Percentiles rank a stretch among this genome's conserved stretches.
phyloP scores from a whole-genome alignment of 2,329 filamentous ascomycete genomes.

The Chaetomium olivaceum region DNA sequence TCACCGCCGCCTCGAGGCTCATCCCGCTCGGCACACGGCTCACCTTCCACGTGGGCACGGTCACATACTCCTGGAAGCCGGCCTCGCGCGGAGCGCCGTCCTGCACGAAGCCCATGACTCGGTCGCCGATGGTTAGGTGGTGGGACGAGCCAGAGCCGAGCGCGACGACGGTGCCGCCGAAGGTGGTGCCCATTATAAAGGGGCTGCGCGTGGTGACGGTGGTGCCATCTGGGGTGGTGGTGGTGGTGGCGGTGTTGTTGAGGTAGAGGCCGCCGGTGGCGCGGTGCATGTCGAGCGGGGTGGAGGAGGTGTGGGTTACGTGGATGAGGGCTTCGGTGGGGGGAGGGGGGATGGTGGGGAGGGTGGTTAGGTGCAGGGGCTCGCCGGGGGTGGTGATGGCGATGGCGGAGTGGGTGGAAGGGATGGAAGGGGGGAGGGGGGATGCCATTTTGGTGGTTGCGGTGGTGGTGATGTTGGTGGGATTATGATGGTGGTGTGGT shows the following conservation, averaged over 20 bases:
- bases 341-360: slow-evolving; percentile 38
- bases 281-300: slow-evolving; percentile 62
- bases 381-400: slow-evolving; percentile 30
- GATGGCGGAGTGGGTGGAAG: slow-evolving; percentile 35
- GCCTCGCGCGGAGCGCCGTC: slow-evolving; percentile 47
- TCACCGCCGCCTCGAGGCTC: slow-evolving; percentile 50
- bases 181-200: slow-evolving; percentile 51
- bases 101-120: slow-evolving; percentile 57
- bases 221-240: not conserved
- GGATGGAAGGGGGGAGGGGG: slow-evolving; percentile 28
- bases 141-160: slow-evolving; percentile 40
- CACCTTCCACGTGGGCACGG: slow-evolving; percentile 51
- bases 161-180: slow-evolving; percentile 55
- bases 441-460: slow-evolving; percentile 1
- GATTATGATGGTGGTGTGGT: not conserved
- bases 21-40: slow-evolving; percentile 47
- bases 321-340: slow-evolving; percentile 54
- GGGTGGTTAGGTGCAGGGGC: slow-evolving; percentile 32
- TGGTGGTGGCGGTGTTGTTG: slow-evolving; percentile 18
- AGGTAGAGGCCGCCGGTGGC: slow-evolving; percentile 61
- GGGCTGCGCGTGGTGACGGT: slow-evolving; percentile 39
- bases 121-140: slow-evolving; percentile 52
- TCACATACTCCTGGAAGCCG: slow-evolving; percentile 57
- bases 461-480: not conserved
- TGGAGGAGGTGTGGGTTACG: slow-evolving; percentile 60